Evolutionary conservation across 257 asterid genomes (phyloP).

Genomic region (Rubia yunnanensis): DNA sequence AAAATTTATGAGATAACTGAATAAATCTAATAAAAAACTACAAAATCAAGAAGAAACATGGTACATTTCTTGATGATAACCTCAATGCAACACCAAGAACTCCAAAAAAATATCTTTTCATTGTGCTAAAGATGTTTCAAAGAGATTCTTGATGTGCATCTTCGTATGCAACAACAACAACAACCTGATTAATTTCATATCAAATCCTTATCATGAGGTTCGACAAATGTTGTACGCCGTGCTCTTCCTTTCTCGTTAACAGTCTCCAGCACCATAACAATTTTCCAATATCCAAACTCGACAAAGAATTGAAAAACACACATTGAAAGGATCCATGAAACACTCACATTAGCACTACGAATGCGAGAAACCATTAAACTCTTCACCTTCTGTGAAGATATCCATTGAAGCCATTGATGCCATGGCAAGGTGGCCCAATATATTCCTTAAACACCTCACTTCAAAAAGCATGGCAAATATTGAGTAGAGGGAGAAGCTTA

Average conservation of each 20-base stretch:
- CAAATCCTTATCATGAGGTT: too few species aligned
- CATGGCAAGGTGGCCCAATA: conserved; percentile 98
- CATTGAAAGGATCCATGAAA: not conserved
- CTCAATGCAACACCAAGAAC: not conserved
- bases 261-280: not conserved
- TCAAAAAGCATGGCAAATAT: conserved; percentile 95
- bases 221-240: too few species aligned
- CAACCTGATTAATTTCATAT: too few species aligned
- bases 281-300: too few species aligned
- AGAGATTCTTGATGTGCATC: too few species aligned
- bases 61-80: too few species aligned
- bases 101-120: not conserved
- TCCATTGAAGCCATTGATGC: conserved; percentile 98
- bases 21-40: not conserved
- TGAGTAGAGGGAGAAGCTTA: conserved; percentile 33
- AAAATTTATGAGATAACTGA: not conserved
- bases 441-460: conserved; percentile 97
- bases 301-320: not conserved
- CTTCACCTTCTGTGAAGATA: conserved; percentile 70
- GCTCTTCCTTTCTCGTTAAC: too few species aligned
- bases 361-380: conserved; percentile 27
- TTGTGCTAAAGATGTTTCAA: too few species aligned
- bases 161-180: too few species aligned
- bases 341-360: conserved; percentile 48
- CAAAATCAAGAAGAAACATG: not conserved